Base-by-base conservation (phyloP, 2,329 filamentous ascomycete genomes). In the Hirsutella minnesotensis region DNA sequence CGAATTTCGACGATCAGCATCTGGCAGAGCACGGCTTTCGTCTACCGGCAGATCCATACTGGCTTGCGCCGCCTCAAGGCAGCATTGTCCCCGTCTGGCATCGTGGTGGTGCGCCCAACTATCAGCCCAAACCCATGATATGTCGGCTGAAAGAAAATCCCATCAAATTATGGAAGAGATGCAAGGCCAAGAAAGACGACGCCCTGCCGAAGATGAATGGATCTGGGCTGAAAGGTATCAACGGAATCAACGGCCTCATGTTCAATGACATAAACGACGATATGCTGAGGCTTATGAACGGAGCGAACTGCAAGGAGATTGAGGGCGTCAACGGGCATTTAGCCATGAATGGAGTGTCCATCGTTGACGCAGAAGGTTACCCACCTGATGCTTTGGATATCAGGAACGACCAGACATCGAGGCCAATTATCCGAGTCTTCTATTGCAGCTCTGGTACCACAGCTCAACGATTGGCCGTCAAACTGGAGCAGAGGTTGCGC, bases 71-170 rank as follows among this genome's bases (percentile, higher is more conserved):
- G 4, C 41, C 41, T 2, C 41, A 43, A 36, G 41, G 41, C 36
- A 43, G 41, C 19, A 43, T 43, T 13, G 22, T 43, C 13, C 41
- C 41, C 12, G 24, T 43, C 5, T 43, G 35, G 41, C 35, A 43
- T 15, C 41, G 41, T 3, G 41, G 41, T 20, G 36, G 20, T 12
- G 36, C 36, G n/a, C 41, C 41, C 1, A 43, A 43, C n/a, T 43
- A 43, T 22, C 41, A 43, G 41, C 41, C 41, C 10, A 43, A 43
- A 29, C 41, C 41, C 9, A 43, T 43, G 36, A 43, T 43, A n/a
- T 43, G 36, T 7, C 41, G 41, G 4, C n/a, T 43, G 3, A 43
- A 39, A 15, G 41, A 43, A 27, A 34, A 18, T 9, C 41, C 41
- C 9, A 16, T 39, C 41, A 39, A 27, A 19, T 24, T 39, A 5